Evolutionary conservation across 106 monocot species (phyloP).

Genomic region (Acorus calamus): DNA sequence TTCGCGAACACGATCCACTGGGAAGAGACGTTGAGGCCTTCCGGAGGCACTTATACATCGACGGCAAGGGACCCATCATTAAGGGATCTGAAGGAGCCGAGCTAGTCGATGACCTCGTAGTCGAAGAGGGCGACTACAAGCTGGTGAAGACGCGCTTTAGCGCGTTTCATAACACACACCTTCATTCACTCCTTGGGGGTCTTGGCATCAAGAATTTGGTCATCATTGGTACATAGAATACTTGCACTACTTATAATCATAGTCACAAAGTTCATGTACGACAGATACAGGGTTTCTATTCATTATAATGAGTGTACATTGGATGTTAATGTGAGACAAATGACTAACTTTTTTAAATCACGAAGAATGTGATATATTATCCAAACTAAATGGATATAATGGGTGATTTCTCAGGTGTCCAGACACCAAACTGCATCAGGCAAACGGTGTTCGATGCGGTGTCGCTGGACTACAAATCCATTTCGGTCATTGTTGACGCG

Average conservation of each 20-base stretch:
- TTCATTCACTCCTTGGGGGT: constrained; percentile 63
- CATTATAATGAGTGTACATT: too few relatives aligned
- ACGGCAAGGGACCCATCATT: constrained; percentile 59
- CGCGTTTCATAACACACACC: constrained; percentile 78
- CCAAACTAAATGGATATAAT: background rate
- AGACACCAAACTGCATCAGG: constrained; percentile 97
- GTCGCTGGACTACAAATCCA: constrained; percentile 52
- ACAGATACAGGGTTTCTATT: too few relatives aligned
- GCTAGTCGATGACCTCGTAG: constrained; percentile 57
- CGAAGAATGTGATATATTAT: too few relatives aligned
- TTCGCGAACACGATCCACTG: constrained; percentile 74
- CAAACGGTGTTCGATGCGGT: constrained; percentile 94
- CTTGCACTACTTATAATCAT: background rate
- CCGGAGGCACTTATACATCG: constrained; percentile 53
- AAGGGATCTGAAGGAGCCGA: constrained; percentile 71
- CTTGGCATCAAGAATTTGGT: constrained; percentile 68
- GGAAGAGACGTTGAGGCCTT: constrained; percentile 91
- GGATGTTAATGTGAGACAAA: too few relatives aligned
- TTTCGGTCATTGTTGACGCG: constrained; percentile 82
- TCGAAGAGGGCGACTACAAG: constrained; percentile 73
- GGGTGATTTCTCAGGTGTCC: constrained; percentile 44
- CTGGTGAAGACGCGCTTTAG: constrained; percentile 93
- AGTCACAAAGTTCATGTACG: too few relatives aligned
- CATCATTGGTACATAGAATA: constrained; percentile 57
- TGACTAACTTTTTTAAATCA: too few relatives aligned